These are phyloP conservation scores for Sideroxylon spinosum DNA, from an alignment of 179 eudicot genomes.

Conservation along the genomic window DNA sequence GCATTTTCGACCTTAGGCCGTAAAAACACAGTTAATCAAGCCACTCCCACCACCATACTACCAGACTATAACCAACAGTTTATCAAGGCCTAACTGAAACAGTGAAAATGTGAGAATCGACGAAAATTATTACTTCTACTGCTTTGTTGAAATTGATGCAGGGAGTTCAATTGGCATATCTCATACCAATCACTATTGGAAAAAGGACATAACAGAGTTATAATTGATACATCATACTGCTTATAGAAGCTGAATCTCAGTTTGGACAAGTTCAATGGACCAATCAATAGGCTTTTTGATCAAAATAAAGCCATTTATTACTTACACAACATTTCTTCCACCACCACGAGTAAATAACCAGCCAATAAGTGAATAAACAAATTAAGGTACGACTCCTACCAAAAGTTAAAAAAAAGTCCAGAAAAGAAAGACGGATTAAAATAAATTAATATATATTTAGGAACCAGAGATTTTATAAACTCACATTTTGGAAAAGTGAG, in stretches of 20 bases:
- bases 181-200: not conserved
- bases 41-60: not conserved
- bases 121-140: not conserved
- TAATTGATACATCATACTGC: not conserved
- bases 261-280: not conserved
- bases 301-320: not conserved
- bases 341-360: not conserved
- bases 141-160: not conserved
- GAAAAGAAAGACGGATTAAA: not conserved
- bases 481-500: too few species aligned
- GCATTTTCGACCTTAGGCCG: not conserved
- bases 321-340: not conserved
- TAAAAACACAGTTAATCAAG: not conserved
- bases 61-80: not conserved
- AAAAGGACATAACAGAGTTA: not conserved
- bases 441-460: not conserved
- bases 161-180: not conserved
- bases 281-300: not conserved
- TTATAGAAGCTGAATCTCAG: not conserved
- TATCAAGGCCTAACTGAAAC: not conserved
- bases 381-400: not conserved
- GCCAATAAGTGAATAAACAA: not conserved
- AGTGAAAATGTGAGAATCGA: not conserved
- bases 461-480: not conserved
- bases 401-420: not conserved